Percentiles rank a stretch among this genome's conserved stretches.
These are phyloP conservation scores for Clonostachys sp. DNA, from an alignment of 2,329 filamentous ascomycete genomes.

Conservation along the genomic window DNA sequence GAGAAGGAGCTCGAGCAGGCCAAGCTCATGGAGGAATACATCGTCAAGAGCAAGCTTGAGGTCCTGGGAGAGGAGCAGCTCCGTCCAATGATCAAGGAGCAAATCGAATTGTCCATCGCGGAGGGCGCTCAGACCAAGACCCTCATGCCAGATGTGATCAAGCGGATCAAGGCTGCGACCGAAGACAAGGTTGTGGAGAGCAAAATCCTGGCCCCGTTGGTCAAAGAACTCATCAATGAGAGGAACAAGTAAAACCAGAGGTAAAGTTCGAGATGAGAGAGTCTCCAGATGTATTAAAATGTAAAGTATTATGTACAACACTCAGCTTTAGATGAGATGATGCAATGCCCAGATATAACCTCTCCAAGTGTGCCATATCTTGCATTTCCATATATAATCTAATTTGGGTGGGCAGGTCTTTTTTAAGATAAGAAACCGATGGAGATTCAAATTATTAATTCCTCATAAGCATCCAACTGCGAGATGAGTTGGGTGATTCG, in stretches of 20 bases:
- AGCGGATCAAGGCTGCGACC: slow-evolving; percentile 48
- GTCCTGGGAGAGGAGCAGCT: slow-evolving; percentile 56
- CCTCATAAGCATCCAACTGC: no score
- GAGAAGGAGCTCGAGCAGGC: slow-evolving; percentile 67
- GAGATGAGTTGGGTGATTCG: no score
- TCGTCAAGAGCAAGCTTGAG: slow-evolving; percentile 53
- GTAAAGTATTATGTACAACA: no score
- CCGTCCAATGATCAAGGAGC: slow-evolving; percentile 41
- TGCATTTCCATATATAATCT: no score
- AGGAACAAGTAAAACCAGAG: neutral
- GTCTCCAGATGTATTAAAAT: no score
- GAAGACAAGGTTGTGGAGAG: slow-evolving; percentile 63
- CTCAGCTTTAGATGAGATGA: no score
- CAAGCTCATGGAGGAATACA: slow-evolving; percentile 61
- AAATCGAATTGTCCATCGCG: slow-evolving; percentile 44
- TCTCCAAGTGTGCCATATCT: no score
- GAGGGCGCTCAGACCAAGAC: slow-evolving; percentile 39
- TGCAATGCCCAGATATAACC: no score
- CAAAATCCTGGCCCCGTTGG: slow-evolving; percentile 53
- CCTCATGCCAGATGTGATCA: slow-evolving; percentile 59
- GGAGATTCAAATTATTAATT: no score
- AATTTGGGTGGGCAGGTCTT: no score
- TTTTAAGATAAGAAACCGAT: no score
- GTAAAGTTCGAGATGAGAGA: no score
- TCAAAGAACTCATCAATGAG: slow-evolving; percentile 18